A percentile compares a stretch with the other conserved stretches of the same genome.
These are phyloP conservation scores for Cladosporium sp. DNA, from an alignment of 2,329 filamentous ascomycete species.

Conservation along the genomic window DNA sequence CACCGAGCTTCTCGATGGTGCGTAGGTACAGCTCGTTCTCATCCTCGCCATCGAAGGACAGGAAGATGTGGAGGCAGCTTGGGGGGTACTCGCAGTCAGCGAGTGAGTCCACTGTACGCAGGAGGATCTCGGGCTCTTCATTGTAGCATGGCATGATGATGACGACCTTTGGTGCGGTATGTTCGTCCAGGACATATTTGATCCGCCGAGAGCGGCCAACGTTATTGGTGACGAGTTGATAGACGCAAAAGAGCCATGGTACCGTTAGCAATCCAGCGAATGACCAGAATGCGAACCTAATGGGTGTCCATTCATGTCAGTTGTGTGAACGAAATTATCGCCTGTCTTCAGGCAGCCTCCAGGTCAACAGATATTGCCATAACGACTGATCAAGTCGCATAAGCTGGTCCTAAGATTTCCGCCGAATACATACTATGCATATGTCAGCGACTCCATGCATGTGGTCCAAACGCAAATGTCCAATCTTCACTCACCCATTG, in stretches of 20 bases:
- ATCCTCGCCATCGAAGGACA: slow-evolving; percentile 90
- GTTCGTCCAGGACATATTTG: slow-evolving; percentile 79
- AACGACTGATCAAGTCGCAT: not conserved
- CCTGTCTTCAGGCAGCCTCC: not conserved
- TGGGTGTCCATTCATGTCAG: not conserved
- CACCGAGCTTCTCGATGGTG: slow-evolving; percentile 80
- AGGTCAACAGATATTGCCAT: not conserved
- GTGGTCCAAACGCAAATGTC: not conserved
- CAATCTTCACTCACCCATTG: slow-evolving; percentile 61
- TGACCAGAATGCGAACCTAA: slow-evolving; percentile 81
- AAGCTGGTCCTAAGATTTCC: not conserved
- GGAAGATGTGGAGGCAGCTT: slow-evolving; percentile 88
- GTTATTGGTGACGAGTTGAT: slow-evolving; percentile 83
- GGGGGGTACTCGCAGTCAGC: slow-evolving; percentile 92
- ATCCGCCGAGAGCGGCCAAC: slow-evolving; percentile 79
- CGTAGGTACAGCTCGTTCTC: slow-evolving; percentile 87
- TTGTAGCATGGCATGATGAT: slow-evolving; percentile 98
- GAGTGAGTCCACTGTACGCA: slow-evolving; percentile 86
- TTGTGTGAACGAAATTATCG: too few species aligned
- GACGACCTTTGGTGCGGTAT: slow-evolving; percentile 87
- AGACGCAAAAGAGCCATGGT: slow-evolving; percentile 91
- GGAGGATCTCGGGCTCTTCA: slow-evolving; percentile 78
- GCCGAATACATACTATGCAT: not conserved
- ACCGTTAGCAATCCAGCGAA: slow-evolving; percentile 83
- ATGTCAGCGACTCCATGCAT: not conserved